A percentile compares a stretch with the other conserved stretches of the same genome.
These are phyloP conservation scores for Rhodocollybia butyracea DNA, from an alignment of 768 basidiomycete genomes.

Conservation along the genomic window DNA sequence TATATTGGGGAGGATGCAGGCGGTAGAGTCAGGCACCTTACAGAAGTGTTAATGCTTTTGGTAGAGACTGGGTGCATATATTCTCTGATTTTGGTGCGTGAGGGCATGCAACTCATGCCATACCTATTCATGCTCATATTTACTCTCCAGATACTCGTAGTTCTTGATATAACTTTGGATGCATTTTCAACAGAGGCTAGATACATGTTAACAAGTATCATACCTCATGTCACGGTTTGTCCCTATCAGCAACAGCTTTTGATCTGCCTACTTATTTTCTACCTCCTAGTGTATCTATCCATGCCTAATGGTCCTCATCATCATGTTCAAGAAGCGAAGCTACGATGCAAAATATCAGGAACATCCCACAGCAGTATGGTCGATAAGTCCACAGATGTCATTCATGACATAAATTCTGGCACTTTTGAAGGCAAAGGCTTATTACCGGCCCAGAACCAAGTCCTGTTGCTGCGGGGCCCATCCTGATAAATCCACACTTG, in stretches of 20 bases:
- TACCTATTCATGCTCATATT: not conserved
- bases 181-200: not conserved
- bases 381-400: not conserved
- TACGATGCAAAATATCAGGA: not conserved
- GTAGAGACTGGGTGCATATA: not conserved
- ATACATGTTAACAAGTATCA: not conserved
- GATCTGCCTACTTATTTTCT: not conserved
- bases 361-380: not conserved
- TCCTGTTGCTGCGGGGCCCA: too few species aligned
- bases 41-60: not conserved
- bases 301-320: not conserved
- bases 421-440: too few species aligned
- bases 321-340: not conserved
- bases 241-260: not conserved
- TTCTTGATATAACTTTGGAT: not conserved
- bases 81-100: not conserved
- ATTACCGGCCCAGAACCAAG: too few species aligned
- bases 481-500: too few species aligned
- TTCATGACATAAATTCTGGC: too few species aligned
- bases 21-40: not conserved
- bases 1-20: not conserved
- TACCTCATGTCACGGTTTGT: not conserved
- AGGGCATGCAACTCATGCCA: not conserved
- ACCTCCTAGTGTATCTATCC: not conserved
- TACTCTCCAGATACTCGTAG: not conserved